A percentile compares a stretch with the other conserved stretches of the same genome.
Conservation (phyloP, 108 stramenopile species). For the Nitzschia sp. region DNA sequence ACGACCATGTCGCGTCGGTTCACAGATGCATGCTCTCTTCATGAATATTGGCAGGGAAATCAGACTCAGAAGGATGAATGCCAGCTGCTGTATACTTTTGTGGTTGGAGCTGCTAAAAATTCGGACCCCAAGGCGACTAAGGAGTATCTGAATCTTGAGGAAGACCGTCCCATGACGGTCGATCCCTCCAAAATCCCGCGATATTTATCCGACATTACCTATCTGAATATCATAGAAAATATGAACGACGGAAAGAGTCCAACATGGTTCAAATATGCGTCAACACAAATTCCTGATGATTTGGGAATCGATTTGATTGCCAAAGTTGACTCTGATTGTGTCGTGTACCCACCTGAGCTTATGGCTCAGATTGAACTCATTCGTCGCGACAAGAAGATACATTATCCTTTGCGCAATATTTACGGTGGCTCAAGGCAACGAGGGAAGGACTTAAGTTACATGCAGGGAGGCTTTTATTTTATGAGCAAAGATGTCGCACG, state of each 20-base stretch:
- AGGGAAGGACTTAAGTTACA: slow-evolving; percentile 14
- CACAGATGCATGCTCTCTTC: slow-evolving; percentile 13
- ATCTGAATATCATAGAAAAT: slow-evolving; percentile 32
- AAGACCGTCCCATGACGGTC: slow-evolving; percentile 5
- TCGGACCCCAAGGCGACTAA: slow-evolving; percentile 14
- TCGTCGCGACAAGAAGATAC: neutral
- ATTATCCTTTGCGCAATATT: slow-evolving; percentile 9
- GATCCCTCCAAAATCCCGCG: neutral
- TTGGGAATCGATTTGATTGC: slow-evolving; percentile 25
- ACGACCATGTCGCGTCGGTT: neutral
- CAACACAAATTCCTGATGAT: slow-evolving; percentile 4
- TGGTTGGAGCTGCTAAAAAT: slow-evolving; percentile 18
- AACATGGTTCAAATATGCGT: slow-evolving; percentile 28
- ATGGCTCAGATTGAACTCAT: slow-evolving; percentile 9
- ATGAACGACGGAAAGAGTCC: slow-evolving; percentile 24
- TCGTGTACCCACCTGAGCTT: slow-evolving; percentile 9
- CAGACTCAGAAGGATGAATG: slow-evolving; percentile 12
- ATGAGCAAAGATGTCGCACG: slow-evolving; percentile 25
- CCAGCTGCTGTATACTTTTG: slow-evolving; percentile 38
- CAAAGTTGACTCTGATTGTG: slow-evolving; percentile 24
- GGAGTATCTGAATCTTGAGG: slow-evolving; percentile 20
- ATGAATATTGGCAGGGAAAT: neutral
- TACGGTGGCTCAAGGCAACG: slow-evolving; percentile 15
- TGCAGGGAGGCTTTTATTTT: slow-evolving; percentile 32
- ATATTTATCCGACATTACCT: slow-evolving; percentile 7